Evolutionary conservation across 1,284 basidiomycete species (phyloP), one percentile per base, ranked within the genome.

Genomic region (Pyrrhoderma noxium): DNA sequence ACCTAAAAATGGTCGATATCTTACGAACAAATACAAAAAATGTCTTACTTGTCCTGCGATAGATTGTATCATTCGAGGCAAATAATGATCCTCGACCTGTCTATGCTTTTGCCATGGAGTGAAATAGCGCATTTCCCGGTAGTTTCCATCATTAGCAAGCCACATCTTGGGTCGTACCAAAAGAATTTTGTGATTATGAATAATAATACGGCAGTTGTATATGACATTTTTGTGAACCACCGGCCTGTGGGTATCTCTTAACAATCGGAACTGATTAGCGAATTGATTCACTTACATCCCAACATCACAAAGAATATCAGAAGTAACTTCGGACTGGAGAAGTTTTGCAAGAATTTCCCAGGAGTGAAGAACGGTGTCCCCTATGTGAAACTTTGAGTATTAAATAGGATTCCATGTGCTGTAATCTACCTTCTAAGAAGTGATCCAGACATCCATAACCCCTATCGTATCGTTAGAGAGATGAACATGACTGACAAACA

Each of bases 151-250:
- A 63, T 99, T 99, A 2, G 95, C 95, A 54, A 99, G 76, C 95
- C 95, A 99, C 93, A 99, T 94, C 71, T 99, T 99, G 0, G 95
- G 96, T 9, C 96, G 81, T 59, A 99, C 97, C 59, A 96, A 78
- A 1, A 97, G 67, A 57, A 99, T 93, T 68, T 91, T 80, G 44
- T 81, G 76, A 67, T 95, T 76, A 63, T 93, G 76, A 37, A 95
- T 80, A 61, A 98, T 85, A 34, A 98, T 75, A 16, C 96, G 84
- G 66, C 93, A 97, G 65, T 99, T 99, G 73, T 98, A 99, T 56
- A 89, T 93, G 47, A 93, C 92, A 61, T 95, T 96, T 74, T 97
- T 96, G 75, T 98, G 96, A 3, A 85, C 78, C 45, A 98, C 78
- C 0, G 96, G 95, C 93, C 93, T 95, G 55, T 4, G 31, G 27